A percentile compares a stretch with the other conserved stretches of the same genome.
phyloP scores from a whole-genome alignment of 352 stramenopile species.

The Phytophthora meadii region DNA sequence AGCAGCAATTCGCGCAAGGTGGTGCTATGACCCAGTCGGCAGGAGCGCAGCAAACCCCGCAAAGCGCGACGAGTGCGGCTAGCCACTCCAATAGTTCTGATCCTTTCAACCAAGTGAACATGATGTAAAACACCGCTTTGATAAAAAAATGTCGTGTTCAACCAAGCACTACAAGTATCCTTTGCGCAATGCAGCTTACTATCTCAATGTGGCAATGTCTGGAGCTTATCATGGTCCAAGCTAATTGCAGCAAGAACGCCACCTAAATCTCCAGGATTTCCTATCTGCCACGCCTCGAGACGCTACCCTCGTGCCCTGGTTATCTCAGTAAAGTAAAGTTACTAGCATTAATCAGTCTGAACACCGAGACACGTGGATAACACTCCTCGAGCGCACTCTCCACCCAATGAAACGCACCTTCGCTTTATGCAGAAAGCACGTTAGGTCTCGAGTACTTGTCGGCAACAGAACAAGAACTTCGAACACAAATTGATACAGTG shows the following conservation, averaged over 20 bases:
- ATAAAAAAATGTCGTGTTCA: slow-evolving; percentile 7
- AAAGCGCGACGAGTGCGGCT: slow-evolving; percentile 9
- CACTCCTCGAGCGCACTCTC: slow-evolving; percentile 15
- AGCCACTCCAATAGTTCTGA: slow-evolving; percentile 26
- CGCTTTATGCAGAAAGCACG: slow-evolving; percentile 1
- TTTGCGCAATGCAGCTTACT: too few relatives aligned
- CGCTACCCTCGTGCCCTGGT: slow-evolving; percentile 10
- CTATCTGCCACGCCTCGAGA: slow-evolving; percentile 49
- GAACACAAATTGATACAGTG: not conserved
- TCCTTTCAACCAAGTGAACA: slow-evolving; percentile 28
- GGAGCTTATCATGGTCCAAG: slow-evolving; percentile 76
- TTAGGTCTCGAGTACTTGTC: slow-evolving; percentile 11
- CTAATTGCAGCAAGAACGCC: slow-evolving; percentile 73
- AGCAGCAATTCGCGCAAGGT: slow-evolving; percentile 35
- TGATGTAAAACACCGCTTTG: slow-evolving; percentile 3
- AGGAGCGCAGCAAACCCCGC: slow-evolving; percentile 13
- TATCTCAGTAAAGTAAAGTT: not conserved
- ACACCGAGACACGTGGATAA: slow-evolving; percentile 3
- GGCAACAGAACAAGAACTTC: not conserved
- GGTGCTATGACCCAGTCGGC: slow-evolving; percentile 13
- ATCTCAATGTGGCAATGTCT: slow-evolving; percentile 31
- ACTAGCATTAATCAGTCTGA: not conserved
- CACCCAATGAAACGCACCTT: slow-evolving; percentile 5
- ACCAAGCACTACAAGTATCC: not conserved
- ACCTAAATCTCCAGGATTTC: slow-evolving; percentile 61